Evolutionary conservation across 208 protist genomes (phyloP).

Genomic region (Trypanosoma caninum): DNA sequence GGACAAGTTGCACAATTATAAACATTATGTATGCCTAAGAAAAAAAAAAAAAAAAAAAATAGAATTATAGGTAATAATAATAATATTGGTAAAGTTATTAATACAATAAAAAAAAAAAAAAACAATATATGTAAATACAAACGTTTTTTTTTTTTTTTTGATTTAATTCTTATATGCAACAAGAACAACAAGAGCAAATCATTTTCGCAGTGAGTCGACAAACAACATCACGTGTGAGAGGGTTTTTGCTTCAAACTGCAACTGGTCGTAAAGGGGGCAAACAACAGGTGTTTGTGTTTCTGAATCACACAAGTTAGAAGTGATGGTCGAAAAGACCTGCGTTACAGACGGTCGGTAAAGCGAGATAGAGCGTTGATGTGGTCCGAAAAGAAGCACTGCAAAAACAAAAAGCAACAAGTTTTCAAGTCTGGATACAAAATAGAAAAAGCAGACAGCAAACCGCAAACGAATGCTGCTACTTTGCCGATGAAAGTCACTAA

Average conservation of each 20-base stretch:
- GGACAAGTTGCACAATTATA: constrained; percentile 18
- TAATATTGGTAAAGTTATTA: neutral
- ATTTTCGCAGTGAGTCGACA: constrained; percentile 32
- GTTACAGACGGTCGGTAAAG: constrained; percentile 32
- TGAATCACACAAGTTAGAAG: constrained; percentile 44
- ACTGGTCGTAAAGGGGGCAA: constrained; percentile 56
- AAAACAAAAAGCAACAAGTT: constrained; percentile 50
- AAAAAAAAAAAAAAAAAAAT: neutral
- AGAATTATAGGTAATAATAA: constrained; percentile 8
- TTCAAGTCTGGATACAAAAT: constrained; percentile 23
- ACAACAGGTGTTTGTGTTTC: constrained; percentile 43
- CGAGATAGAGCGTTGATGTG: constrained; percentile 39
- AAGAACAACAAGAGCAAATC: neutral
- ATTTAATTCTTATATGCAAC: too few relatives aligned
- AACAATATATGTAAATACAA: neutral
- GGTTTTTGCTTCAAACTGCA: constrained; percentile 45
- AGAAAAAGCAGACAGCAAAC: constrained; percentile 15
- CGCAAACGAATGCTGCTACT: neutral
- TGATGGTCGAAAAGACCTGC: constrained; percentile 36
- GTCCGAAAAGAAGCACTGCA: constrained; percentile 73
- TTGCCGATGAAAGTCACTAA: constrained; percentile 15
- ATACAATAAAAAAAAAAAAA: neutral
- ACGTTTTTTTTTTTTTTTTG: constrained; percentile 23
- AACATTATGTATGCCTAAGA: neutral
- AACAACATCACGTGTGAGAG: constrained; percentile 50